Percentiles rank a stretch among this genome's conserved stretches.
phyloP scores from a whole-genome alignment of 306 rosid species.

The Dalbergia oliveri region DNA sequence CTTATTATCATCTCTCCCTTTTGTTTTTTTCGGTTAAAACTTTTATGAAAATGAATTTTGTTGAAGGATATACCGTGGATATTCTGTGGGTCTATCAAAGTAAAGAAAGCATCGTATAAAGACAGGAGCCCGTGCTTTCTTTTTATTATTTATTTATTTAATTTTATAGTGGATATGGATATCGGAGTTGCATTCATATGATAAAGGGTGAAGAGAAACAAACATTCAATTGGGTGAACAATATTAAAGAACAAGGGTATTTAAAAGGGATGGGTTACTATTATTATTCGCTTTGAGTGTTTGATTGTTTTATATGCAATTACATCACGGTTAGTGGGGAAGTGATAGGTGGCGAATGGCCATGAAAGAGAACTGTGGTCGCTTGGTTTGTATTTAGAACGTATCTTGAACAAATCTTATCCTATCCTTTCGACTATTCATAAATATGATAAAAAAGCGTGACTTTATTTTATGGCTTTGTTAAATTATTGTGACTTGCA shows the following conservation, averaged over 20 bases:
- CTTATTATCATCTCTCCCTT: not conserved
- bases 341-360: constrained; percentile 24
- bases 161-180: constrained; percentile 38
- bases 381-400: constrained; percentile 18
- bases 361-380: not conserved
- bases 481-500: constrained; percentile 33
- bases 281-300: not conserved
- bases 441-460: not conserved
- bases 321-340: not conserved
- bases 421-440: constrained; percentile 42
- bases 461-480: constrained; percentile 30
- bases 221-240: constrained; percentile 34
- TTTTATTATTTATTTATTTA: constrained; percentile 24
- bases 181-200: constrained; percentile 32
- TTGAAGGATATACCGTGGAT: constrained; percentile 40
- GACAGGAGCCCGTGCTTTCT: not conserved
- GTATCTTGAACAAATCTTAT: constrained; percentile 54
- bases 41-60: constrained; percentile 23
- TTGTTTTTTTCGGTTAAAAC: not conserved
- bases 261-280: not conserved
- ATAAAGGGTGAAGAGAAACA: not conserved
- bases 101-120: constrained; percentile 27
- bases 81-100: constrained; percentile 37
- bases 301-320: not conserved
- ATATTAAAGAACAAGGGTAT: not conserved